phyloP scores from a whole-genome alignment of 805 yeast genomes.

The Yamadazyma endophytica region DNA sequence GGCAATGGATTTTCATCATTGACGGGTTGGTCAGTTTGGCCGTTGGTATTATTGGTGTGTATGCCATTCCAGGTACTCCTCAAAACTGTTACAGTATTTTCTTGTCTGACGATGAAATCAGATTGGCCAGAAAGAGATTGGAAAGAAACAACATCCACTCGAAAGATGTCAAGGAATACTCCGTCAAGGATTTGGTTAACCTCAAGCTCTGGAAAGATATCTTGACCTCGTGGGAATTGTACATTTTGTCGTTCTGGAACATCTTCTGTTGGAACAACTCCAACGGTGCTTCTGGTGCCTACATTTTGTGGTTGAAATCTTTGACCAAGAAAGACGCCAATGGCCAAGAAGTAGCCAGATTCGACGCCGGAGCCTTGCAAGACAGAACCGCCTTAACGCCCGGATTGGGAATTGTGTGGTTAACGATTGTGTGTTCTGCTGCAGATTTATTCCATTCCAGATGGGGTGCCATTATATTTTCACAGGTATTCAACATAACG shows the following conservation, averaged over 20 bases:
- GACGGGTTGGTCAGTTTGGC: conserved; percentile 58
- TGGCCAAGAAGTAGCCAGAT: conserved; percentile 18
- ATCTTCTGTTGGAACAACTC: conserved; percentile 61
- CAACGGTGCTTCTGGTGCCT: conserved; percentile 43
- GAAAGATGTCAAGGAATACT: conserved; percentile 16
- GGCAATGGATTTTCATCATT: conserved; percentile 73
- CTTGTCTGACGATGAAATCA: conserved; percentile 32
- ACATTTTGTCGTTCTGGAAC: conserved; percentile 51
- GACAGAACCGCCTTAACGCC: conserved; percentile 45
- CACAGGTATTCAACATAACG: conserved; percentile 51
- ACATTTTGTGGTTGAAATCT: conserved; percentile 52
- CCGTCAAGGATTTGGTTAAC: conserved; percentile 35
- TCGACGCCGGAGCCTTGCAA: conserved; percentile 29
- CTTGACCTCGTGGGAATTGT: conserved; percentile 56
- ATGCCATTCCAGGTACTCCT: conserved; percentile 65
- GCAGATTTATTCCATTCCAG: conserved; percentile 44
- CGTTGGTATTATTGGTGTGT: conserved; percentile 54
- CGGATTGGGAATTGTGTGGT: conserved; percentile 39
- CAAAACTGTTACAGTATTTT: conserved; percentile 33
- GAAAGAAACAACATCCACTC: conserved; percentile 18
- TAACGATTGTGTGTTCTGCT: conserved; percentile 28
- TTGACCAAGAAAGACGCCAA: conserved; percentile 20
- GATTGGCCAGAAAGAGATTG: conserved; percentile 27
- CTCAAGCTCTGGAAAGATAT: conserved; percentile 48
- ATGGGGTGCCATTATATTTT: conserved; percentile 49